Evolutionary conservation across 805 yeast species (phyloP).

Genomic region (Starmera quercuum): DNA sequence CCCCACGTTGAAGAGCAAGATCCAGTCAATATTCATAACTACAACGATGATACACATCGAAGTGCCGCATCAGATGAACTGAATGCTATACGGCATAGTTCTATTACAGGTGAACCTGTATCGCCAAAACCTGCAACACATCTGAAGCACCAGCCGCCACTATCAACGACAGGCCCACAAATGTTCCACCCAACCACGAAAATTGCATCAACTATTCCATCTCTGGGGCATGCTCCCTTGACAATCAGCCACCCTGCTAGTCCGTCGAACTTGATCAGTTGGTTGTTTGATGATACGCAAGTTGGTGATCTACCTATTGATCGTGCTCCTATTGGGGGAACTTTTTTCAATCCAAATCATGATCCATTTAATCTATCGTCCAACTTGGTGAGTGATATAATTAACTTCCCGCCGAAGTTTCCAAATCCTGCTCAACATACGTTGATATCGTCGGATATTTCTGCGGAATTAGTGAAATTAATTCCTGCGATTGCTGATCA

Average conservation of each 20-base stretch:
- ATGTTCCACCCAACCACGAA: conserved; percentile 1
- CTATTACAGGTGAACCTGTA: conserved; percentile 2
- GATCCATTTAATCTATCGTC: conserved; percentile 23
- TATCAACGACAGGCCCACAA: background rate
- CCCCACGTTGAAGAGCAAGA: conserved; percentile 17
- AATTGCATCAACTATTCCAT: conserved; percentile 5
- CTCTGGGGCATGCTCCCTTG: background rate
- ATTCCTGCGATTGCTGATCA: conserved; percentile 16
- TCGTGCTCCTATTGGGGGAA: conserved; percentile 7
- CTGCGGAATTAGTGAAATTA: conserved; percentile 8
- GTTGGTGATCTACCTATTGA: conserved; percentile 1
- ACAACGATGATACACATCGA: conserved; percentile 12
- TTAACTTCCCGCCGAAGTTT: conserved; percentile 22
- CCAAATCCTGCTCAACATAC: conserved; percentile 22
- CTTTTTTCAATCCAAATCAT: conserved; percentile 21
- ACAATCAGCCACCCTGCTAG: conserved; percentile 3
- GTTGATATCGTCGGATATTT: conserved; percentile 16
- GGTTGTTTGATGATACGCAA: conserved; percentile 20
- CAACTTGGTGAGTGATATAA: conserved; percentile 18
- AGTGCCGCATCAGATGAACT: conserved; percentile 23
- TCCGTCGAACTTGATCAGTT: conserved; percentile 18
- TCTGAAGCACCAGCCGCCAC: background rate
- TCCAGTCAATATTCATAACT: conserved; percentile 15
- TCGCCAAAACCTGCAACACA: background rate
- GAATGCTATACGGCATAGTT: conserved; percentile 12